Evolutionary conservation across 371 early-diverging fungal genomes (phyloP), one percentile per base, ranked within the genome.

Genomic region (Mucor velutinosus): DNA sequence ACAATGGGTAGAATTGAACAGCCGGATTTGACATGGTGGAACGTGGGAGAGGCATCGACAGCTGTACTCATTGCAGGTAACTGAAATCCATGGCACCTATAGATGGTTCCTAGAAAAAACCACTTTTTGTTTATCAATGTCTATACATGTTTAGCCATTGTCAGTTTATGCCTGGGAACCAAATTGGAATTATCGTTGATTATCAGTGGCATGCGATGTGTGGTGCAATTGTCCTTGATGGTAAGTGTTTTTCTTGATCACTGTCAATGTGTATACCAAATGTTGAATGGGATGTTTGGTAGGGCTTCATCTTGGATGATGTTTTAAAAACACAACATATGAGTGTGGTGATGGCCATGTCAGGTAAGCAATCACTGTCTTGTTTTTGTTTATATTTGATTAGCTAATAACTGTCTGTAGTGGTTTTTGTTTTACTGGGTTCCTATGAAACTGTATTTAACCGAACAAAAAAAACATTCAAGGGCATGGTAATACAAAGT

Each of bases 281-380:
- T 29, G 37, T 37, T 47, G 23, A 47, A 30, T 53, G 55, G 3
- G 7, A 27, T 56, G 29, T 10, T 55, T 2, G 37, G 3, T 65
- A 83, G 83, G 83, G 83, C 8, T 61, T 77, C 29, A 69, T 83
- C 4, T 57, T 83, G 10, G 76, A 80, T 58, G 83, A 79, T 72
- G 81, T 83, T 5, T 62, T 83, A 23, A 63, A 47, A 7, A 70
- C 75, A 12, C 53, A 80, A 33, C 76, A 83, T 58, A 65, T 72
- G 47, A 66, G 76, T 30, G 45, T 80, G 3, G 79, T 80, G 17
- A 67, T 77, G 30, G 47, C 71, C 0, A 74, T 83, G 70, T 78
- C 77, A 21, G 53, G 83, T 76, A 80, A 69, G 65, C 65, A 39
- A n/a, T 25, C 33, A 7, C 33, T 30, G 21, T 29, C 47, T 12